These are phyloP conservation scores for Pisolithus sp. DNA, from an alignment of 768 basidiomycete genomes.

Conservation along the genomic window DNA sequence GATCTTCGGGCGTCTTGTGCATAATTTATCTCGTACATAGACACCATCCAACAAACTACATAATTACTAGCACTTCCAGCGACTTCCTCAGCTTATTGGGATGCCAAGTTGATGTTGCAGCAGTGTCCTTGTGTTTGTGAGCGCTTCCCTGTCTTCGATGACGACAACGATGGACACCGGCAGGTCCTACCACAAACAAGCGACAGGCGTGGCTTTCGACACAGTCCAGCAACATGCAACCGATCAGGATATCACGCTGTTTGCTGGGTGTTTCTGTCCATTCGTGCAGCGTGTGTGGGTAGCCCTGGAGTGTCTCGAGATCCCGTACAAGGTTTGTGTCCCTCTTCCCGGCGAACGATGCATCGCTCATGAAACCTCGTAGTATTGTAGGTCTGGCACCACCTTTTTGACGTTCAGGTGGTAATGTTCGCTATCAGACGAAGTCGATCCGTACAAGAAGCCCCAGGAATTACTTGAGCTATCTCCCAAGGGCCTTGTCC, in stretches of 20 bases:
- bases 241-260: constrained; percentile 55
- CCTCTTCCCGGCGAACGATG: not conserved
- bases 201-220: constrained; percentile 47
- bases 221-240: constrained; percentile 46
- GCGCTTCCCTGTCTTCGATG: not conserved
- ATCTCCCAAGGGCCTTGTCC: constrained; percentile 79
- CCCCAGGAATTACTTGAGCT: constrained; percentile 72
- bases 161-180: constrained; percentile 28
- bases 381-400: constrained; percentile 34
- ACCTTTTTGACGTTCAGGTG: not conserved
- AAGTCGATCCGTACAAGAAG: constrained; percentile 81
- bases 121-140: too few relatives aligned
- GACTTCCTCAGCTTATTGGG: too few relatives aligned
- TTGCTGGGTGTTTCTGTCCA: constrained; percentile 70
- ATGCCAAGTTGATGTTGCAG: too few relatives aligned
- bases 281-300: constrained; percentile 83
- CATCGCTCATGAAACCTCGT: not conserved
- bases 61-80: too few relatives aligned
- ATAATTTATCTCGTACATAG: too few relatives aligned
- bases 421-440: constrained; percentile 37
- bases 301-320: constrained; percentile 59
- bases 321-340: constrained; percentile 58
- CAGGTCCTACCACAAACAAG: constrained; percentile 34
- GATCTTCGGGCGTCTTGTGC: too few relatives aligned
- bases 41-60: too few relatives aligned